phyloP scores from a whole-genome alignment of 2,329 filamentous ascomycete species.

The Hawksworthiomyces lignivorus region DNA sequence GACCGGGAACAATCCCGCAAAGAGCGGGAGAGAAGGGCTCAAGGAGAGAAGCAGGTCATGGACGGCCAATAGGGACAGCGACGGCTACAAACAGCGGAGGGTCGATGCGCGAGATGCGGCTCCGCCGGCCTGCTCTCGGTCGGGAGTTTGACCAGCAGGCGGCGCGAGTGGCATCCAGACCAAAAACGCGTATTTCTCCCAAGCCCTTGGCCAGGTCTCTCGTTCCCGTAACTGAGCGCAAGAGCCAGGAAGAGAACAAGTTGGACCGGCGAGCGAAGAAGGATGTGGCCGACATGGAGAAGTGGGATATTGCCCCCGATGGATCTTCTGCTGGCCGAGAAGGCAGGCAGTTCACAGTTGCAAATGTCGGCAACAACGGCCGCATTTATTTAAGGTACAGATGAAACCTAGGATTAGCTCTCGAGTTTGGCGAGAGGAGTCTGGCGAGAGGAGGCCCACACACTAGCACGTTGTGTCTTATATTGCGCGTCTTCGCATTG shows the following conservation, averaged over 20 bases:
- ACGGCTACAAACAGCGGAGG: constrained; percentile 5
- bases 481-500: neutral
- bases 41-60: neutral
- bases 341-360: constrained; percentile 68
- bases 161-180: constrained; percentile 14
- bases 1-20: too few species aligned
- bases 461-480: too few species aligned
- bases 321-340: constrained; percentile 53
- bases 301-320: constrained; percentile 51
- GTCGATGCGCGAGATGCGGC: constrained; percentile 12
- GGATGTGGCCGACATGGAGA: constrained; percentile 49
- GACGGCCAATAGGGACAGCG: too few species aligned
- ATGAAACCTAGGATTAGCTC: constrained; percentile 20
- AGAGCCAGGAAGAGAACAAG: constrained; percentile 32
- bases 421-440: neutral
- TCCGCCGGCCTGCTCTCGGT: constrained; percentile 7
- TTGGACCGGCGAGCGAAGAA: constrained; percentile 35
- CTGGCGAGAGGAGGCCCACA: neutral
- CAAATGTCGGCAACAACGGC: constrained; percentile 76
- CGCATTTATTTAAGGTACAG: constrained; percentile 71
- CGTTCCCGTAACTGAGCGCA: constrained; percentile 39
- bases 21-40: neutral
- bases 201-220: constrained; percentile 28
- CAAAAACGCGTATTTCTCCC: constrained; percentile 21
- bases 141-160: constrained; percentile 10